Percentiles rank a stretch among this genome's conserved stretches.
Conservation (phyloP, 2,329 filamentous ascomycete species). For the Ramichloridium luteum region DNA sequence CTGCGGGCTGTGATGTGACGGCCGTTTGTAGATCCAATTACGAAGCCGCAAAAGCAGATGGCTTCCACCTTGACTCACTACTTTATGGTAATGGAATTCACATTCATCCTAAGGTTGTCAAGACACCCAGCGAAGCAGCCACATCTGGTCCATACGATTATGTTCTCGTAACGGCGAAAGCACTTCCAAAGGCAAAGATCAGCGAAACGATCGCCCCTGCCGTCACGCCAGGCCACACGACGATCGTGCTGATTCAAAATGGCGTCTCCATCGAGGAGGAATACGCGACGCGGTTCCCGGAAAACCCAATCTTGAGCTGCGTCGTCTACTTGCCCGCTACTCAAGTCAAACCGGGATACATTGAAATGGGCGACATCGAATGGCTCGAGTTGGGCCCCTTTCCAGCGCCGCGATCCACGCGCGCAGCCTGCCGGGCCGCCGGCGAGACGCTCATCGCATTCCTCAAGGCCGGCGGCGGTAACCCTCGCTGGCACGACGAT, state of each 20-base stretch:
- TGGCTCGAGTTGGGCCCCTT: conserved; percentile 40
- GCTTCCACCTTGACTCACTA: conserved; percentile 31
- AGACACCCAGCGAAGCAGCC: conserved; percentile 26
- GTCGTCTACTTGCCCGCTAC: conserved; percentile 44
- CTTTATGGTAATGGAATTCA: conserved; percentile 26
- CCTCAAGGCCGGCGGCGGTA: conserved; percentile 32
- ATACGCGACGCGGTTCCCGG: conserved; percentile 38
- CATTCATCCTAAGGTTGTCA: conserved; percentile 26
- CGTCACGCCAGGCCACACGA: conserved; percentile 31
- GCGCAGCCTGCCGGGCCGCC: conserved; percentile 6
- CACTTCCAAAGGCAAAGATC: conserved; percentile 28
- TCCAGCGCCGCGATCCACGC: conserved; percentile 22
- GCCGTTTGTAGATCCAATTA: conserved; percentile 37
- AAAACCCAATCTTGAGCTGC: conserved; percentile 42
- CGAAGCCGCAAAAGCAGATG: conserved; percentile 27
- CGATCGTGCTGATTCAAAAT: conserved; percentile 50
- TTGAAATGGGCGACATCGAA: conserved; percentile 37
- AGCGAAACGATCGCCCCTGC: conserved; percentile 28
- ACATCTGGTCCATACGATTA: conserved; percentile 31
- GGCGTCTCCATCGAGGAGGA: conserved; percentile 49
- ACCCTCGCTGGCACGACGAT: conserved; percentile 39
- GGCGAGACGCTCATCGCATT: conserved; percentile 19
- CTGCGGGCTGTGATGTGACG: conserved; percentile 28
- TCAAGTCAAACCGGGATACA: conserved; percentile 37
- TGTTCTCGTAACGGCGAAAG: conserved; percentile 37